A percentile compares a stretch with the other conserved stretches of the same genome.
Evolutionary conservation across 768 basidiomycete genomes (phyloP).

Genomic region (Boletus vinaceobasis): DNA sequence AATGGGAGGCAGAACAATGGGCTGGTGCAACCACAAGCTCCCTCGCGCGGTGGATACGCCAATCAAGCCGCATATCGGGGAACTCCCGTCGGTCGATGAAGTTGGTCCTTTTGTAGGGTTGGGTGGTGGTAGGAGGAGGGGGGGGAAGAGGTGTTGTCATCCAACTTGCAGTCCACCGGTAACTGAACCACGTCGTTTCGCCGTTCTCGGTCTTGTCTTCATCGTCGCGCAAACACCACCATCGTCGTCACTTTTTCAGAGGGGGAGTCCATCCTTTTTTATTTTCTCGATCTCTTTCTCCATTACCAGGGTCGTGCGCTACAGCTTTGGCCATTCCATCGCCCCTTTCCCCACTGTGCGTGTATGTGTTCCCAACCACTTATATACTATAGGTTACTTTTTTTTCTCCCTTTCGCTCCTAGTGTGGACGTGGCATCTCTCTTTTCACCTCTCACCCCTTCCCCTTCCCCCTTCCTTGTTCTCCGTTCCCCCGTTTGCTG

Average conservation of each 20-base stretch:
- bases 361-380: constrained; percentile 24
- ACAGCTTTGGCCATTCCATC: constrained; percentile 8
- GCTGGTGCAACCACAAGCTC: constrained; percentile 18
- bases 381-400: constrained; percentile 33
- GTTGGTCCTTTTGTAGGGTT: not conserved
- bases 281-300: constrained; percentile 9
- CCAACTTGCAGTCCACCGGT: constrained; percentile 11
- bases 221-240: constrained; percentile 8
- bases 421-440: constrained; percentile 21
- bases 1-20: constrained; percentile 31
- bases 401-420: constrained; percentile 11
- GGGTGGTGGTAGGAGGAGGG: not conserved
- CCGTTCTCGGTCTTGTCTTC: constrained; percentile 16
- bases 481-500: constrained; percentile 1
- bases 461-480: not conserved
- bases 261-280: constrained; percentile 14
- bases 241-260: constrained; percentile 3
- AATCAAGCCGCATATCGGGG: constrained; percentile 28
- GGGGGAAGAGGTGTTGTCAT: constrained; percentile 2
- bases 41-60: constrained; percentile 21
- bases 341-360: constrained; percentile 8
- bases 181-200: constrained; percentile 10
- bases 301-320: constrained; percentile 11
- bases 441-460: not conserved
- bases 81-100: constrained; percentile 29